Evolutionary conservation across 1,139 yeast species (phyloP).

Genomic region (Debaryomyces subglobosus): DNA sequence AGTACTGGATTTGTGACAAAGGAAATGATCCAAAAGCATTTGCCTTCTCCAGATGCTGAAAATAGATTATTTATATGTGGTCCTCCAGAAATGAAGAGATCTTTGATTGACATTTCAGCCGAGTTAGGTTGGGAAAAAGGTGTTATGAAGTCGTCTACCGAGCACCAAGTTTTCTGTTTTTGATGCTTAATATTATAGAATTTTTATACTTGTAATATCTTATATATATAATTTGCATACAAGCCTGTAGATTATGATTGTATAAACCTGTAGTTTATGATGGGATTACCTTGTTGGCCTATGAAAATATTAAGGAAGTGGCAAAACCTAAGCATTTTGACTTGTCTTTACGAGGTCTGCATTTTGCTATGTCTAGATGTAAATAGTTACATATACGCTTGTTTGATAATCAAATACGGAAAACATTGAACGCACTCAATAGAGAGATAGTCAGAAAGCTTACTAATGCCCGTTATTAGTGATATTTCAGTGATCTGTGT

Average conservation of each 20-base stretch:
- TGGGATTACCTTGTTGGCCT: no score
- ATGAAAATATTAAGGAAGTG: no score
- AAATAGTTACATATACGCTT: neutral
- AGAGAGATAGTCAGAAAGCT: neutral
- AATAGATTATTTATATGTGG: constrained; percentile 71
- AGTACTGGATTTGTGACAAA: constrained; percentile 60
- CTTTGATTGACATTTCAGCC: constrained; percentile 49
- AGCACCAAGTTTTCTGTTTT: constrained; percentile 74
- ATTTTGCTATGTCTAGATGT: no score
- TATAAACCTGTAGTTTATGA: no score
- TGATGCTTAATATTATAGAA: constrained; percentile 21
- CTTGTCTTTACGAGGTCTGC: neutral
- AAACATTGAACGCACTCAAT: no score
- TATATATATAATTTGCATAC: neutral
- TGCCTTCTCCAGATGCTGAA: constrained; percentile 52
- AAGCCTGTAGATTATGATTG: neutral
- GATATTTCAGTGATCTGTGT: neutral
- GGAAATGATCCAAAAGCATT: constrained; percentile 53
- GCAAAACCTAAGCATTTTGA: neutral
- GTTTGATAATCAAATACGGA: neutral
- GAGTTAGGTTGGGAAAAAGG: constrained; percentile 68
- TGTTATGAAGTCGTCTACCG: constrained; percentile 50
- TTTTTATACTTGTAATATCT: neutral
- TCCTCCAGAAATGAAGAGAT: constrained; percentile 69
- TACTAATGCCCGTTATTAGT: neutral